A percentile compares a stretch with the other conserved stretches of the same genome.
These are phyloP conservation scores for Candida insectalens DNA, from an alignment of 805 yeast genomes.

Conservation along the genomic window DNA sequence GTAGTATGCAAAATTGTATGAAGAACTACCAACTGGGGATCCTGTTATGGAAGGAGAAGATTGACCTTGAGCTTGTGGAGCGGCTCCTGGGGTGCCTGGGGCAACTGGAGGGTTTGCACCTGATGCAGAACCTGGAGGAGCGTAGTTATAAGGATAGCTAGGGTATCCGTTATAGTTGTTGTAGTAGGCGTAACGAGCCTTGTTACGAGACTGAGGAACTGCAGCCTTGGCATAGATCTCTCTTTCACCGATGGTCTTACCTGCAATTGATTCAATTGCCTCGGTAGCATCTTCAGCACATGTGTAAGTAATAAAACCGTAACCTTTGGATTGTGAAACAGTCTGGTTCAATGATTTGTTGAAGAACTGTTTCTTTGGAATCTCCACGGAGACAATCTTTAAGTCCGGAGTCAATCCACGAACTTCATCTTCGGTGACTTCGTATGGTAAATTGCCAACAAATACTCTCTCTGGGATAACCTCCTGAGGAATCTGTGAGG, in stretches of 20 bases:
- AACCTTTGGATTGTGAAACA: conserved; percentile 21
- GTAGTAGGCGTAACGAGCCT: neutral
- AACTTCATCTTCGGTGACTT: conserved; percentile 35
- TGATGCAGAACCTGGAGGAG: too few relatives aligned
- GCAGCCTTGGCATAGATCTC: conserved; percentile 45
- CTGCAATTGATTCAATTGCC: conserved; percentile 38
- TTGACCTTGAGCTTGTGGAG: too few relatives aligned
- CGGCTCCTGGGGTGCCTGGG: too few relatives aligned
- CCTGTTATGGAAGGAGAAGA: too few relatives aligned
- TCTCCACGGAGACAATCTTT: conserved; percentile 22
- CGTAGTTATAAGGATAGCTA: conserved; percentile 2
- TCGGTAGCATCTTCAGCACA: conserved; percentile 51
- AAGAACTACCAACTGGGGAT: too few relatives aligned
- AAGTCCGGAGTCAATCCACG: conserved; percentile 28
- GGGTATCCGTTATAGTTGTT: conserved; percentile 5
- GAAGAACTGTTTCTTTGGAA: conserved; percentile 20
- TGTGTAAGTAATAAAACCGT: conserved; percentile 48
- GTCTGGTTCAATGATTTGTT: conserved; percentile 14
- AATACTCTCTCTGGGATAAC: conserved; percentile 35
- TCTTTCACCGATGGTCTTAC: conserved; percentile 23
- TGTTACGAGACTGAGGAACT: conserved; percentile 26
- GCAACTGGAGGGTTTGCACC: too few relatives aligned
- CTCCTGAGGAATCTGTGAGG: conserved; percentile 8
- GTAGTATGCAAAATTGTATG: neutral
- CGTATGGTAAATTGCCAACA: conserved; percentile 35